These are phyloP conservation scores for Diospyros lotus DNA, from an alignment of 148 eudicot genomes.

Conservation along the genomic window DNA sequence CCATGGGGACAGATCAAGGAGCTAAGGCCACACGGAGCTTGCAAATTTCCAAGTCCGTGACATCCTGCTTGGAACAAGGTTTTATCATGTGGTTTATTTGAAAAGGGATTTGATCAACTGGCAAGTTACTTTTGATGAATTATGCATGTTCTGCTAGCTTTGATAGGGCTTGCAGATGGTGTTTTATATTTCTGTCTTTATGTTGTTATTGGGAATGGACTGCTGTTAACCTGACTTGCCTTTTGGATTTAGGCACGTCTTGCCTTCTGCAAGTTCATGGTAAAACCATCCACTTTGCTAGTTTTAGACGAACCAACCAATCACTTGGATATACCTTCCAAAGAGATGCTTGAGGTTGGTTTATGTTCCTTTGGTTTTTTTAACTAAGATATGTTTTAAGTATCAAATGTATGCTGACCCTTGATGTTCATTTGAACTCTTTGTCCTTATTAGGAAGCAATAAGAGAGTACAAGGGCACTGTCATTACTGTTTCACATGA, in stretches of 20 bases:
- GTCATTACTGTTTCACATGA: slow-evolving; percentile 95
- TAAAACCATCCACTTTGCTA: slow-evolving; percentile 84
- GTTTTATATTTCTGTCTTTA: background rate
- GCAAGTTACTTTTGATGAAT: background rate
- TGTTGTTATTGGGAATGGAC: background rate
- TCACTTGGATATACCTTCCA: slow-evolving; percentile 94
- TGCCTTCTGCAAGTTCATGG: slow-evolving; percentile 98
- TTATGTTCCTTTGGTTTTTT: slow-evolving; percentile 1
- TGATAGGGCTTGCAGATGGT: background rate
- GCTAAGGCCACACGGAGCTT: no score
- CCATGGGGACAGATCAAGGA: no score
- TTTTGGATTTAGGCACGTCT: slow-evolving; percentile 62
- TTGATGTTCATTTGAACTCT: slow-evolving; percentile 4
- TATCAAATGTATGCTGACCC: slow-evolving; percentile 11
- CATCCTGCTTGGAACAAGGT: background rate
- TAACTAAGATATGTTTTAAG: background rate
- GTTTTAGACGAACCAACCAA: slow-evolving; percentile 95
- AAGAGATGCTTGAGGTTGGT: slow-evolving; percentile 98
- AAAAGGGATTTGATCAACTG: background rate
- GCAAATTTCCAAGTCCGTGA: background rate
- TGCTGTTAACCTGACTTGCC: slow-evolving; percentile 6
- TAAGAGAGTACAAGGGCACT: slow-evolving; percentile 82
- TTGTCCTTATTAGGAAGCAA: slow-evolving; percentile 61
- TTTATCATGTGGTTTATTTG: background rate
- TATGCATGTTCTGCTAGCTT: background rate